Percentiles rank a stretch among this genome's conserved stretches.
phyloP scores from a whole-genome alignment of 768 basidiomycete genomes.

The Clitopilus passeckerianus region DNA sequence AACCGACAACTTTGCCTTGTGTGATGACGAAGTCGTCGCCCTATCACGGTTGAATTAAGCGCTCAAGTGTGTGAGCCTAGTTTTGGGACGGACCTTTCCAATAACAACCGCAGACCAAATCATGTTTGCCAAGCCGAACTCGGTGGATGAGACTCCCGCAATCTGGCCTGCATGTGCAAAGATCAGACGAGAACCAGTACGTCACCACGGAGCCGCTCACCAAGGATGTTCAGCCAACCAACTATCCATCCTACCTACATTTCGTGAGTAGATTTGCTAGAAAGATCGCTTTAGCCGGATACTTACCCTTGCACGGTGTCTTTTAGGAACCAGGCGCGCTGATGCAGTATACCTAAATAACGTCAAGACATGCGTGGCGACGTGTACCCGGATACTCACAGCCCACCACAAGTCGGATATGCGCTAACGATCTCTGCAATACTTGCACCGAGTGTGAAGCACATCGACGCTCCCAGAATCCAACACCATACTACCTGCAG shows the following conservation, averaged over 20 bases:
- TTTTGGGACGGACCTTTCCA: constrained; percentile 33
- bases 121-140: constrained; percentile 78
- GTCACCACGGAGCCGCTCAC: constrained; percentile 23
- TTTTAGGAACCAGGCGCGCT: constrained; percentile 63
- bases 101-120: constrained; percentile 73
- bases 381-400: constrained; percentile 34
- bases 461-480: constrained; percentile 69
- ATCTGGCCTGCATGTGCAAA: constrained; percentile 51
- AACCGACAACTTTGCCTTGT: constrained; percentile 69
- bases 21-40: constrained; percentile 59
- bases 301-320: constrained; percentile 55
- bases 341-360: constrained; percentile 70
- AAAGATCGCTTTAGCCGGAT: constrained; percentile 2
- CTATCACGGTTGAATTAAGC: constrained; percentile 17
- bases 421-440: constrained; percentile 78
- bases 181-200: neutral
- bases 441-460: constrained; percentile 67
- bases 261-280: neutral
- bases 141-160: constrained; percentile 81
- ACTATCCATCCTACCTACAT: constrained; percentile 68
- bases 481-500: constrained; percentile 64
- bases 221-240: constrained; percentile 81
- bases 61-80: constrained; percentile 1
- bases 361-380: neutral
- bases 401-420: constrained; percentile 69